phyloP scores from a whole-genome alignment of 148 eudicot genomes.

The Chenopodium quinoa region DNA sequence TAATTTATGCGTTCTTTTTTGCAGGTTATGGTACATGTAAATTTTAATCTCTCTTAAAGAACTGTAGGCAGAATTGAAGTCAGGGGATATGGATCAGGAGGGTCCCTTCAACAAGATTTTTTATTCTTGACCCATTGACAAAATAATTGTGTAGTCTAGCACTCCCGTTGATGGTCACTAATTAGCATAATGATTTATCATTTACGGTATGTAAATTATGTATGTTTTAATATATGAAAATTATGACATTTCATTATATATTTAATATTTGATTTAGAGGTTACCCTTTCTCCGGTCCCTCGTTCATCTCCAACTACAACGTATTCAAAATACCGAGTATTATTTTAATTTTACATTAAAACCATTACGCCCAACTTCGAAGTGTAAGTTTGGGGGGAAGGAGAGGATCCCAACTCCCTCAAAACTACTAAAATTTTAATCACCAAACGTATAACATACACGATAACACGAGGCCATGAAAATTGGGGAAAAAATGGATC shows the following conservation, averaged over 20 bases:
- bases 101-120: slow-evolving; percentile 12
- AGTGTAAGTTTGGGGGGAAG: no score
- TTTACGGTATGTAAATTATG: slow-evolving; percentile 2
- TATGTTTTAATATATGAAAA: slow-evolving; percentile 3
- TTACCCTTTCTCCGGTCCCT: no score
- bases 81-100: slow-evolving; percentile 9
- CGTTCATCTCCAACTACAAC: no score
- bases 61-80: slow-evolving; percentile 5
- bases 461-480: no score
- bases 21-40: slow-evolving; percentile 35
- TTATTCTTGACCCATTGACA: slow-evolving; percentile 16
- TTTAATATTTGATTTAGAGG: neutral
- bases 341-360: no score
- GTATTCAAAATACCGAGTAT: no score
- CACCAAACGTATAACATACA: no score
- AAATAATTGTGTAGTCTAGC: slow-evolving; percentile 14
- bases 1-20: neutral
- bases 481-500: no score
- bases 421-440: no score
- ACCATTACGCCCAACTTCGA: no score
- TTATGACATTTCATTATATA: no score
- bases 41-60: slow-evolving; percentile 13
- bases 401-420: no score
- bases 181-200: slow-evolving; percentile 5
- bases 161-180: slow-evolving; percentile 13